Base-by-base conservation (phyloP, 1,284 basidiomycete species). In the Boletus mariae region DNA sequence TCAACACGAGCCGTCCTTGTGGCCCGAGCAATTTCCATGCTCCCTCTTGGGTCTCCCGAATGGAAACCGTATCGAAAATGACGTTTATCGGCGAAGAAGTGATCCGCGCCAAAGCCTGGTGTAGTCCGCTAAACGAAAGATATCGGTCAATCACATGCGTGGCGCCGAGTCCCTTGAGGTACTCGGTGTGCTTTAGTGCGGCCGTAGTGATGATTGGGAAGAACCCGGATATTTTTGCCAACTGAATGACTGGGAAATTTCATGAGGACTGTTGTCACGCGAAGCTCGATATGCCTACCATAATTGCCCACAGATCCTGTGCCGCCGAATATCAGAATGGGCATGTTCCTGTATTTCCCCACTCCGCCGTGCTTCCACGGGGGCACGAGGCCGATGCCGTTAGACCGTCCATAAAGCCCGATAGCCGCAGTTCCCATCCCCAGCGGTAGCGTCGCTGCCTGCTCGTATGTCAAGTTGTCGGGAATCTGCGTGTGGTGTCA, bases 271-370 rank as follows among this genome's bases (percentile, higher is more conserved):
- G 34, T 1, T 32, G 41, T 56, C 56, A 57, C 42, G 37, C 41
- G 28, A 37, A 10, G 12, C 20, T 41, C 25, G 45, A 58, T 58
- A 46, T 48, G 4, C 71, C 64, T 56, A 74, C 73, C 73, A 48
- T 71, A 79, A 61, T 76, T 72, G 25, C 78, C 79, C 10, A 79
- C 74, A 26, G 75, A 75, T 9, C 72, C 72, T 15, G 73, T 61
- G 9, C 78, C 79, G 26, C 77, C 78, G 44, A 78, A 65, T 44
- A 80, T 68, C 45, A 80, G 53, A 48, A 76, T 65, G 2, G 77
- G 69, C 62, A 73, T 71, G 26, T 70, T 66, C 15, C 63, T 63
- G 60, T 75, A 75, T 28, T 70, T 71, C 54, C 64, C 64, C 25
- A 54, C 54, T 57, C 69, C 67, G 49, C 64, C 66, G 43, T 63